Evolutionary conservation across 208 protist genomes (phyloP).

Genomic region (Wallacemonas sp.): DNA sequence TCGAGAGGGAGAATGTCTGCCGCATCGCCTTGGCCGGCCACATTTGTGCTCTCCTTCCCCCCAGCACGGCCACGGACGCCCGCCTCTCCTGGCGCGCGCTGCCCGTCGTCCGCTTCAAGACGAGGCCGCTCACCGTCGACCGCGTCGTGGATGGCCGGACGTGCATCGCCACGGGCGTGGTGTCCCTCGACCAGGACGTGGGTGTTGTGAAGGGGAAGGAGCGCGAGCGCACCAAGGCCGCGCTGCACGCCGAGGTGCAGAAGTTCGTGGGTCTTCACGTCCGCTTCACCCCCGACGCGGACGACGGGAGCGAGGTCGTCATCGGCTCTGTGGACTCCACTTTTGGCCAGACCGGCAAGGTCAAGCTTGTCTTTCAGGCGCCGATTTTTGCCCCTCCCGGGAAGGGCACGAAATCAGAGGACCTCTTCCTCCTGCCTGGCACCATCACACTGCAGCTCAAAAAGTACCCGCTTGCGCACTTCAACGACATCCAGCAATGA

Average conservation of each 20-base stretch:
- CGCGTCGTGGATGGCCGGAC: conserved; percentile 63
- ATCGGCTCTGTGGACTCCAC: conserved; percentile 65
- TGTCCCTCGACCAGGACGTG: conserved; percentile 22
- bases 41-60: conserved; percentile 34
- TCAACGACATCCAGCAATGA: conserved; percentile 60
- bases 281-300: conserved; percentile 34
- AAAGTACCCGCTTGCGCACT: conserved; percentile 64
- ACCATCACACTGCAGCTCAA: conserved; percentile 55
- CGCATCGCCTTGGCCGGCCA: conserved; percentile 72
- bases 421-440: conserved; percentile 26
- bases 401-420: conserved; percentile 25
- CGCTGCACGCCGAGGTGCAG: conserved; percentile 67
- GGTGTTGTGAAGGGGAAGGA: conserved; percentile 12
- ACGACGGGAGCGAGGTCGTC: conserved; percentile 6
- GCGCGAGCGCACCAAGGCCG: conserved; percentile 24
- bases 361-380: conserved; percentile 60
- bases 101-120: conserved; percentile 57
- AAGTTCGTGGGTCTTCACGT: conserved; percentile 72
- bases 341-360: conserved; percentile 86
- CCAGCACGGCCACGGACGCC: neutral
- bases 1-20: conserved; percentile 70
- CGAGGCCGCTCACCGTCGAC: conserved; percentile 48
- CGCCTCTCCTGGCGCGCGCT: conserved; percentile 44
- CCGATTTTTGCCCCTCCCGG: conserved; percentile 41
- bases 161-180: conserved; percentile 75